Percentiles rank a stretch among this genome's conserved stretches.
phyloP scores from a whole-genome alignment of 257 asterid genomes.

The Salvia hispanica region DNA sequence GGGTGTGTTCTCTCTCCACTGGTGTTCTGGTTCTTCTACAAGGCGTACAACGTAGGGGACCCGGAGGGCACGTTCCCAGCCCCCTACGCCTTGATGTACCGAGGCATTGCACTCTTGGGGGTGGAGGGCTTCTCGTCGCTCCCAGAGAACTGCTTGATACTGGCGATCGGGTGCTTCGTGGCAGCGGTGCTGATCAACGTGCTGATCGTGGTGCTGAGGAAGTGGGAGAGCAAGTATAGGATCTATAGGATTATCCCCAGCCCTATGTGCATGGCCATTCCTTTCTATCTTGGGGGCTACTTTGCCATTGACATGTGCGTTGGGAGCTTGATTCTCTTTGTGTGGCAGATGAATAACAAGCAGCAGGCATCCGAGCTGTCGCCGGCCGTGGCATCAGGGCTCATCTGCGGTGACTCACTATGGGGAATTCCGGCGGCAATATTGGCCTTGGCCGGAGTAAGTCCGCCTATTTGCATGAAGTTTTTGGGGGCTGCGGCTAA shows the following conservation, averaged over 20 bases:
- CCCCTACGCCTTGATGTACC: conserved; percentile 50
- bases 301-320: conserved; percentile 81
- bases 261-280: conserved; percentile 88
- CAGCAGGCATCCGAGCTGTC: conserved; percentile 40
- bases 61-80: conserved; percentile 55
- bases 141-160: conserved; percentile 56
- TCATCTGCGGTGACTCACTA: conserved; percentile 75
- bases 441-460: conserved; percentile 49
- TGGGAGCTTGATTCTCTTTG: conserved; percentile 63
- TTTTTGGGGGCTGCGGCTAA: conserved; percentile 40
- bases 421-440: conserved; percentile 77
- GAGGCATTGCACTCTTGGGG: conserved; percentile 62
- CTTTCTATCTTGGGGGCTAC: conserved; percentile 67
- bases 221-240: conserved; percentile 45
- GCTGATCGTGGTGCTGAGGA: conserved; percentile 27
- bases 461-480: conserved; percentile 73
- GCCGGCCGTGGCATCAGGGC: conserved; percentile 74
- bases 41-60: conserved; percentile 53
- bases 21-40: conserved; percentile 66
- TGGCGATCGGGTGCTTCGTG: conserved; percentile 41
- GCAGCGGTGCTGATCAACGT: conserved; percentile 41
- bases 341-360: conserved; percentile 45
- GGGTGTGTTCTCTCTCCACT: conserved; percentile 56
- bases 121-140: conserved; percentile 64
- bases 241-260: conserved; percentile 59